Percentiles rank a stretch among this genome's conserved stretches.
phyloP scores from a whole-genome alignment of 768 basidiomycete genomes.

The Trametes coccinea region DNA sequence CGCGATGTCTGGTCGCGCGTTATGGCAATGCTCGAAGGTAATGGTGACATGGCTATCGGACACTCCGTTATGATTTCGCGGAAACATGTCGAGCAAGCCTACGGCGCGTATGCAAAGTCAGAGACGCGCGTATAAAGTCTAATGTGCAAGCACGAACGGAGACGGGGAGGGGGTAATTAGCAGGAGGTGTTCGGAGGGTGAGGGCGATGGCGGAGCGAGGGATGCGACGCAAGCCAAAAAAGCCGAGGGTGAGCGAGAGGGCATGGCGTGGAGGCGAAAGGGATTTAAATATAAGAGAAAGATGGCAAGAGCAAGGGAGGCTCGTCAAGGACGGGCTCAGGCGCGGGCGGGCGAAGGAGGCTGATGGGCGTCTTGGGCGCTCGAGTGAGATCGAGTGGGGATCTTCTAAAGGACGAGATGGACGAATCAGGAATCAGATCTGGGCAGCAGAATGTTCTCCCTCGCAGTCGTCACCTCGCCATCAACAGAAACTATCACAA shows the following conservation, averaged over 20 bases:
- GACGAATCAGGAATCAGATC: constrained; percentile 10
- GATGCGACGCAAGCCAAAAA: neutral
- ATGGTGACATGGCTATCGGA: constrained; percentile 14
- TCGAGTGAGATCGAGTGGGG: constrained; percentile 2
- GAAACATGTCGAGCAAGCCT: neutral
- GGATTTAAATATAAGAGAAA: neutral
- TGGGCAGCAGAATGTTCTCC: constrained; percentile 12
- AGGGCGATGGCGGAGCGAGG: neutral
- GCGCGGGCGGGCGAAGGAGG: neutral
- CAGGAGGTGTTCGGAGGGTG: neutral
- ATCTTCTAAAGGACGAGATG: neutral
- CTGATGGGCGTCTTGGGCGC: constrained; percentile 3
- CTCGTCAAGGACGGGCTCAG: neutral
- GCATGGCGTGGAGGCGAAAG: neutral
- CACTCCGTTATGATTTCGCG: neutral
- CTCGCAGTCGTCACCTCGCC: constrained; percentile 1
- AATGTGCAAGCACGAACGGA: neutral
- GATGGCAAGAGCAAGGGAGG: neutral
- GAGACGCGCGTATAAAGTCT: neutral
- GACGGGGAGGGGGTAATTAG: neutral
- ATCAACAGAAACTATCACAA: constrained; percentile 12
- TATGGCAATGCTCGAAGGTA: constrained; percentile 18
- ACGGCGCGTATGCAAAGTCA: neutral
- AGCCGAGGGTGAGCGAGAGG: constrained; percentile 2
- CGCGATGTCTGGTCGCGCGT: neutral